phyloP scores from a whole-genome alignment of 257 asterid genomes.

The Perilla frutescens region DNA sequence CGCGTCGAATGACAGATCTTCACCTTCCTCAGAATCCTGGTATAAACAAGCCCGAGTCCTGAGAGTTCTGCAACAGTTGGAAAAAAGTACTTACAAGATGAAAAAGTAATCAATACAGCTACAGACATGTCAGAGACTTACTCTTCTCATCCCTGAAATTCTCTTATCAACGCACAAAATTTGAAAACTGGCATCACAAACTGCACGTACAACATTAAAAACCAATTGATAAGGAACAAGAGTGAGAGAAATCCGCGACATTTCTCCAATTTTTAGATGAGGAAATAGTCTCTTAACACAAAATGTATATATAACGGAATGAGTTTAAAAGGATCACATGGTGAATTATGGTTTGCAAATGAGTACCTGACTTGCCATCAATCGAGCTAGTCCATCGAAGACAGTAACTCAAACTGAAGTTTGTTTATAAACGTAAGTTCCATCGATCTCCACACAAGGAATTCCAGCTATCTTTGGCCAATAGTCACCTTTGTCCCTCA shows the following conservation, averaged over 20 bases:
- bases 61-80: not conserved
- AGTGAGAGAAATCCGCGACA: not conserved
- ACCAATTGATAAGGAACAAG: not conserved
- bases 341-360: conserved; percentile 15
- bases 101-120: conserved; percentile 7
- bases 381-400: not conserved
- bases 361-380: conserved; percentile 33
- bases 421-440: conserved; percentile 48
- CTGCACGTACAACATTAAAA: conserved; percentile 12
- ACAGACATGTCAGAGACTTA: conserved; percentile 17
- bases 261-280: not conserved
- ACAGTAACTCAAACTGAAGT: conserved; percentile 33
- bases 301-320: not conserved
- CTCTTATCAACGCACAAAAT: not conserved
- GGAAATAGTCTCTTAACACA: not conserved
- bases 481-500: conserved; percentile 59
- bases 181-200: not conserved
- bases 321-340: not conserved
- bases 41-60: not conserved
- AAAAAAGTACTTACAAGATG: not conserved
- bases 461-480: conserved; percentile 68
- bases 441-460: conserved; percentile 74
- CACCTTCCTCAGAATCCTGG: not conserved
- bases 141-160: not conserved
- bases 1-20: not conserved